Percentiles rank a stretch among this genome's conserved stretches.
Evolutionary conservation across 192 early-diverging fungal species (phyloP).

Genomic region (Glomus cerebriforme): DNA sequence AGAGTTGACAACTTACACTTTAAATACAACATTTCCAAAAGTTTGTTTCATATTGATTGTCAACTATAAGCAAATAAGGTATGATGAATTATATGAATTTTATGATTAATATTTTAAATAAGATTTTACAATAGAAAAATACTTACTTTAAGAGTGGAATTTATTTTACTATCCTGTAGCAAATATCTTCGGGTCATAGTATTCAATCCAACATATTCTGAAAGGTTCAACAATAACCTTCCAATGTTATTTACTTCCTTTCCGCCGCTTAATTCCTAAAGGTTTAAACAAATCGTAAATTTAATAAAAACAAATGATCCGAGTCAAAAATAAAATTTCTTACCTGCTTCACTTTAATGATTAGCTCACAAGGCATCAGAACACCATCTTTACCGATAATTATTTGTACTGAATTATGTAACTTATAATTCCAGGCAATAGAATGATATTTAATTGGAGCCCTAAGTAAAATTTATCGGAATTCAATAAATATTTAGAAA

Average conservation of each 20-base stretch:
- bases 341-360: slow-evolving; percentile 72
- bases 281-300: slow-evolving; percentile 33
- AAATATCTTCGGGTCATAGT: slow-evolving; percentile 58
- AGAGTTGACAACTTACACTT: slow-evolving; percentile 34
- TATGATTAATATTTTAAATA: background rate
- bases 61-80: slow-evolving; percentile 32
- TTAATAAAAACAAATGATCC: background rate
- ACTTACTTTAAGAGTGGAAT: slow-evolving; percentile 75
- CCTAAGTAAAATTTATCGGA: slow-evolving; percentile 33
- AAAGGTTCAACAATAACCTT: slow-evolving; percentile 69
- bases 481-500: slow-evolving; percentile 1
- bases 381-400: slow-evolving; percentile 74
- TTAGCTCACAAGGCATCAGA: slow-evolving; percentile 73
- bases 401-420: slow-evolving; percentile 57
- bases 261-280: slow-evolving; percentile 63
- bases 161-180: slow-evolving; percentile 73
- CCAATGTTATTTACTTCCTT: slow-evolving; percentile 65
- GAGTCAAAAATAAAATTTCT: background rate
- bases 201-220: slow-evolving; percentile 69
- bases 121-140: background rate
- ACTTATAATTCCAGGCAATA: slow-evolving; percentile 66
- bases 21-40: slow-evolving; percentile 32
- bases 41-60: slow-evolving; percentile 40
- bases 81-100: background rate
- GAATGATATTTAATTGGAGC: slow-evolving; percentile 54